Percentiles rank a stretch among this genome's conserved stretches.
Conservation (phyloP, 257 asterid species). For the Solanum chilense region DNA sequence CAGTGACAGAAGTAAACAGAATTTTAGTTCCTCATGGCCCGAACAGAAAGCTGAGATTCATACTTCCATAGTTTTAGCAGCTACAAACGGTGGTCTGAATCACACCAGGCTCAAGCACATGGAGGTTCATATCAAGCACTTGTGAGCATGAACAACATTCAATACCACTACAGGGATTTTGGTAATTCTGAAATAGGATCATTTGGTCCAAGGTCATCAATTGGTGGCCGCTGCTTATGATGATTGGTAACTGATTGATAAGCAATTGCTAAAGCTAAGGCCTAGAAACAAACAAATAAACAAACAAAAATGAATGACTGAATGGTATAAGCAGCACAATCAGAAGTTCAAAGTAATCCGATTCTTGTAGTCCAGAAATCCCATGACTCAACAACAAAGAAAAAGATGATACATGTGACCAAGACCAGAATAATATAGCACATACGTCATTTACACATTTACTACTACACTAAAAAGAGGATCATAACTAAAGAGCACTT, state of each 20-base stretch:
- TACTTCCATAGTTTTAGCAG: neutral
- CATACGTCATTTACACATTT: neutral
- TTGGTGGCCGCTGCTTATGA: constrained; percentile 17
- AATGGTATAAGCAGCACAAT: neutral
- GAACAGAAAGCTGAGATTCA: neutral
- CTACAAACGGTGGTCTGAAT: neutral
- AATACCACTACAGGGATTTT: constrained; percentile 8
- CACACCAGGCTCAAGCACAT: neutral
- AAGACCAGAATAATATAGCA: neutral
- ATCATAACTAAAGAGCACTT: constrained; percentile 5
- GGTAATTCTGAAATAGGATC: constrained; percentile 43
- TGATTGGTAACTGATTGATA: constrained; percentile 11
- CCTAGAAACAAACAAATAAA: constrained; percentile 2
- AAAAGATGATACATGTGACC: neutral
- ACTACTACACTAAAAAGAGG: neutral
- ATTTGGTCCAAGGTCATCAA: constrained; percentile 13
- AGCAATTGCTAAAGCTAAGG: constrained; percentile 11
- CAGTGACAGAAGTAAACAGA: neutral
- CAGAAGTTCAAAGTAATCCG: neutral
- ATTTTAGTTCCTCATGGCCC: neutral
- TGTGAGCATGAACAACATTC: neutral
- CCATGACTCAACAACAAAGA: neutral
- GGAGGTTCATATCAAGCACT: neutral
- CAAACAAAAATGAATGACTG: neutral
- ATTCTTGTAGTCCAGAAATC: neutral